Conservation (phyloP, 176 grass and related monocot species). For the Raddia guianensis region DNA sequence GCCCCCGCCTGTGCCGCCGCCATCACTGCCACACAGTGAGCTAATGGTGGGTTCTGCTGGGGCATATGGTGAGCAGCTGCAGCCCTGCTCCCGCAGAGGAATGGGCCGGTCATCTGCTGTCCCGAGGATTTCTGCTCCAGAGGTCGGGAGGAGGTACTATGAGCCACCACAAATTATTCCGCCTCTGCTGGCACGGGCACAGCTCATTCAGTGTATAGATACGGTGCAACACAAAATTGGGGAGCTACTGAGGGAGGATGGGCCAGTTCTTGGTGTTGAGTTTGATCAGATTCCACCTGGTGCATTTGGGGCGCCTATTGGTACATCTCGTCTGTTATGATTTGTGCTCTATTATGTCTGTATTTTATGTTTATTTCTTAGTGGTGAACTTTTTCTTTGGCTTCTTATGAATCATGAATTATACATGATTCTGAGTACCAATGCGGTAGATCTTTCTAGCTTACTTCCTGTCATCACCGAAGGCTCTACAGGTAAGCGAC, state of each 20-base stretch:
- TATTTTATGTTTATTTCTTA: not conserved
- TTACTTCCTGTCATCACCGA: not conserved
- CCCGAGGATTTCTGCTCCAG: constrained; percentile 62
- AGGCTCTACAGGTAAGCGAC: not conserved
- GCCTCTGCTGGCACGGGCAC: constrained; percentile 37
- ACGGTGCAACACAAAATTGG: constrained; percentile 68
- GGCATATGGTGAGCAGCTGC: constrained; percentile 23
- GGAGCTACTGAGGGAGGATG: constrained; percentile 78
- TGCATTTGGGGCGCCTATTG: constrained; percentile 87
- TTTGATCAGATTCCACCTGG: constrained; percentile 92
- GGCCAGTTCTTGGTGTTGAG: constrained; percentile 74
- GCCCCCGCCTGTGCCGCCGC: constrained; percentile 43
- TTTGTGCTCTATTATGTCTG: not conserved
- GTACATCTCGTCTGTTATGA: constrained; percentile 40
- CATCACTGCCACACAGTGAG: constrained; percentile 46
- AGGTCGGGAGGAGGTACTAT: constrained; percentile 62
- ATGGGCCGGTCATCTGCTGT: constrained; percentile 57
- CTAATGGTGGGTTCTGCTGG: constrained; percentile 29
- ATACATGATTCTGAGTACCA: not conserved
- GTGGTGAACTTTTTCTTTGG: not conserved
- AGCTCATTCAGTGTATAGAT: constrained; percentile 45
- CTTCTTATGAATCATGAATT: not conserved
- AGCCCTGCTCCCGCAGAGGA: constrained; percentile 40
- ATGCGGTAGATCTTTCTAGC: not conserved
- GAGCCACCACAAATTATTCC: constrained; percentile 53